Base-by-base conservation (phyloP, 1,284 basidiomycete genomes). In the Ustilago cynodontis region DNA sequence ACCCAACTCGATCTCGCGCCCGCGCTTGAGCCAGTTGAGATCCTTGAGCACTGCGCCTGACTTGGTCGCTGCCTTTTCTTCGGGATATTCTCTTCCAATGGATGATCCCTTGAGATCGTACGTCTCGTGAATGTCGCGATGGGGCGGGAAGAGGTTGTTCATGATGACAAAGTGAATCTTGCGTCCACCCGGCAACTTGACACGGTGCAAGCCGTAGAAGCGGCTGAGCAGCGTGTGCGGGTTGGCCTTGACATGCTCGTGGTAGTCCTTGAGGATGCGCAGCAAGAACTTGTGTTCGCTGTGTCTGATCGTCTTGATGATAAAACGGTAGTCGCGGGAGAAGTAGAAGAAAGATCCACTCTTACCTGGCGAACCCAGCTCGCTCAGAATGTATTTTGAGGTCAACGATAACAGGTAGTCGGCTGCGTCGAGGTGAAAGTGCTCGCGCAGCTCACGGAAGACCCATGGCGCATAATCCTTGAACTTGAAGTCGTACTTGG, bases 81-180 rank as follows among this genome's bases (percentile, higher is more conserved):
- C 95, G 0, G 94, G 90, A 77, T 94, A 96, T 86, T 92, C 90
- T 29, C 96, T 89, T 0, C 95, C 95, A 2, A 95, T 91, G 0
- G 95, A 94, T 47, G 93, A 94, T 0, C 96, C 96, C 86, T 99
- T 99, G 76, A 99, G 89, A 86, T 99, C 96, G 86, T 93, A 99
- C 35, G 95, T 97, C 88, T 98, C 96, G 87, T 99, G 96, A 53
- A 99, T 90, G 86, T 99, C 97, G 79, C 94, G 91, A 87, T 98
- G 96, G 0, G 96, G 93, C 0, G 96, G 96, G 88, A 99, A 98
- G 50, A 99, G 90, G 86, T 99, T 99, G 89, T 99, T 99, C 95
- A 99, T 98, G 87, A 99, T 97, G 64, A 98, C 94, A 86, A 99
- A 99, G 87, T 99, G 96, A 64, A 99, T 98, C 88, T 99, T 99